Base-by-base conservation (phyloP, 75 land plant genomes). In the Isoetes taiwanensis region DNA sequence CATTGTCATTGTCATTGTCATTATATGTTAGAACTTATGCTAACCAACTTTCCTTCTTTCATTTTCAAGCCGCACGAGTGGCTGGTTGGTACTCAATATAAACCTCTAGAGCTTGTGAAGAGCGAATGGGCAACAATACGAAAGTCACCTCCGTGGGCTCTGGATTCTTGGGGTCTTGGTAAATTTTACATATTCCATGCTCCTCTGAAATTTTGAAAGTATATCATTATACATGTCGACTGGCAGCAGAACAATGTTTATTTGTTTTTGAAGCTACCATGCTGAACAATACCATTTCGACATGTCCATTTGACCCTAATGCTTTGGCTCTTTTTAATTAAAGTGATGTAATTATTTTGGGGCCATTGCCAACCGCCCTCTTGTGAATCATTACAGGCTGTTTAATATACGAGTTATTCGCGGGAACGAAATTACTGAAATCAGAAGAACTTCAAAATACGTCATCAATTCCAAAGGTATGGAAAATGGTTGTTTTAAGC, bases 151-250 rank as follows among this genome's bases (percentile, higher is more conserved):
- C 77, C 84, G 26, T 94, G 96, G 90, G 77, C 96, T 68, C 70
- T 94, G 57, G 99, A 94, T 75, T 89, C 99, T 25, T 94, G 99
- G 99, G 99, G 99, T 17, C 65, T 94, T 58, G 99, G 99, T 94
- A 61, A 59, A 68, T 62, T 1, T 39, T 43, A n/a, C n/a, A n/a
- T n/a, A n/a, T n/a, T n/a, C n/a, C n/a, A n/a, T n/a, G n/a, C n/a
- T n/a, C n/a, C n/a, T n/a, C n/a, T n/a, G n/a, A n/a, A n/a, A n/a
- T n/a, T n/a, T n/a, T n/a, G n/a, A n/a, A n/a, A n/a, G n/a, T n/a
- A n/a, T n/a, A n/a, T n/a, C n/a, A n/a, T n/a, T n/a, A n/a, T n/a
- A n/a, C n/a, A n/a, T n/a, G n/a, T n/a, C n/a, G n/a, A n/a, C n/a
- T n/a, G n/a, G n/a, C n/a, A n/a, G n/a, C n/a, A n/a, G n/a, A n/a